Evolutionary conservation across 805 yeast species (phyloP), one percentile per base, ranked within the genome.

Genomic region (Priceomyces medius): DNA sequence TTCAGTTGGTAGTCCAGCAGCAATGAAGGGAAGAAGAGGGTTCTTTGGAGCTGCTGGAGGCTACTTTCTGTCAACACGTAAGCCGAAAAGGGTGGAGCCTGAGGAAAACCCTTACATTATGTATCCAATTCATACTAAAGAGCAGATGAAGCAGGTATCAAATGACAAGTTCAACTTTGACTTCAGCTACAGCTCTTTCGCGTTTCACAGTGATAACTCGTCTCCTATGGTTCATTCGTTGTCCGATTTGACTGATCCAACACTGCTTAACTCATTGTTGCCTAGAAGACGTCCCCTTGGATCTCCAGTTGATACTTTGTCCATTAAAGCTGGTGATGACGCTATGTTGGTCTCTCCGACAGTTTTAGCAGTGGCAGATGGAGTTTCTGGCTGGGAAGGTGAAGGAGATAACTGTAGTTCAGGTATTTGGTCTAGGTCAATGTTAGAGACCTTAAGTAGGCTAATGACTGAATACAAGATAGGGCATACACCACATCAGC

Each of bases 301-400:
- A 3, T 72, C 77, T 17, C 79, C 79, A 0, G 65, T 63, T 10
- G 81, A 76, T 47, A 77, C 82, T 0, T 54, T 76, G 3, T 71
- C 77, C 6, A 67, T 77, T 35, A 72, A 73, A 46, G 76, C 76
- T 17, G 81, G 82, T 1, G 82, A 77, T 46, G 82, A 77, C 50
- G 80, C 82, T 7, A 74, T 77, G 79, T 58, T 77, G 31, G 73
- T 75, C 2, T 71, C 78, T 3, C 79, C 80, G 0, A 66, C 76
- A 3, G 66, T 76, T 32, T 50, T 77, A 40, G 81, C 77, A 2
- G 68, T 77, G 3, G 81, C 82, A 3, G 82, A 77, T 51, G 82
- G 82, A 1, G 79, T 77, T 6, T 71, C 78, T 16, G 79, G 80
- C 1, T 77, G 81, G 81, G 77, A 72, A 50, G 66, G 71, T 14